Evolutionary conservation across 805 yeast genomes (phyloP).

Genomic region (Hanseniaspora pseudoguilliermondii): DNA sequence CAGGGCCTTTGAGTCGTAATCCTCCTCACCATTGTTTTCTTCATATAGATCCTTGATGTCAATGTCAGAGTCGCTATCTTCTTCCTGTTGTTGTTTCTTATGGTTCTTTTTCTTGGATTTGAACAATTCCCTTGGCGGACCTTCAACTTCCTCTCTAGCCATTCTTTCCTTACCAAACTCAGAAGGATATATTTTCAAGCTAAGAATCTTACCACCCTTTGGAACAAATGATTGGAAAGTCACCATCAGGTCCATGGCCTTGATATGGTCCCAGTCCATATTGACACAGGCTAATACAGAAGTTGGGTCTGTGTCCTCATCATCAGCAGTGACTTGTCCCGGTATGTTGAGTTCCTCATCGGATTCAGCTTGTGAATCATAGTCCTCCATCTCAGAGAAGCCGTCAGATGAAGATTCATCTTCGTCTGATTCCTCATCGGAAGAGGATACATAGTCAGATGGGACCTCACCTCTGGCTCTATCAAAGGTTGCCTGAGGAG

Average conservation of each 20-base stretch:
- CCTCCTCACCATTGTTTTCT: slow-evolving; percentile 71
- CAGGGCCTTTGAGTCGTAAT: slow-evolving; percentile 70
- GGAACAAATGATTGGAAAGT: slow-evolving; percentile 81
- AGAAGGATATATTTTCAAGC: slow-evolving; percentile 70
- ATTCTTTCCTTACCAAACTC: slow-evolving; percentile 88
- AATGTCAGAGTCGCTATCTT: slow-evolving; percentile 39
- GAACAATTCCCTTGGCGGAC: slow-evolving; percentile 83
- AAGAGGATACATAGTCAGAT: slow-evolving; percentile 31
- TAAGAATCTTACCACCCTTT: slow-evolving; percentile 49
- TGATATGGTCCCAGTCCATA: slow-evolving; percentile 94
- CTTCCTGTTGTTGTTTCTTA: slow-evolving; percentile 27
- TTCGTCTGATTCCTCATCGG: slow-evolving; percentile 36
- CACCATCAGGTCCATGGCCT: slow-evolving; percentile 76
- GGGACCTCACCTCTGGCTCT: slow-evolving; percentile 61
- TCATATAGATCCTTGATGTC: slow-evolving; percentile 63
- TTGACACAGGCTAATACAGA: slow-evolving; percentile 79
- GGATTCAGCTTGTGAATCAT: slow-evolving; percentile 39
- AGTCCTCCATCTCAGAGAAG: slow-evolving; percentile 29
- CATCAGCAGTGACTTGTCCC: slow-evolving; percentile 28
- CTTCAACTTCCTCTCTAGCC: slow-evolving; percentile 79
- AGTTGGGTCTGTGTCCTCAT: slow-evolving; percentile 83
- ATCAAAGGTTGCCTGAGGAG: slow-evolving; percentile 27
- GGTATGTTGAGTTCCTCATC: slow-evolving; percentile 33
- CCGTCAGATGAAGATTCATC: slow-evolving; percentile 24
- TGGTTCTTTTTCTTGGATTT: slow-evolving; percentile 32